Percentiles rank a stretch among this genome's conserved stretches.
Conservation (phyloP, 208 protist genomes). For the Trypanosoma cruzi region DNA sequence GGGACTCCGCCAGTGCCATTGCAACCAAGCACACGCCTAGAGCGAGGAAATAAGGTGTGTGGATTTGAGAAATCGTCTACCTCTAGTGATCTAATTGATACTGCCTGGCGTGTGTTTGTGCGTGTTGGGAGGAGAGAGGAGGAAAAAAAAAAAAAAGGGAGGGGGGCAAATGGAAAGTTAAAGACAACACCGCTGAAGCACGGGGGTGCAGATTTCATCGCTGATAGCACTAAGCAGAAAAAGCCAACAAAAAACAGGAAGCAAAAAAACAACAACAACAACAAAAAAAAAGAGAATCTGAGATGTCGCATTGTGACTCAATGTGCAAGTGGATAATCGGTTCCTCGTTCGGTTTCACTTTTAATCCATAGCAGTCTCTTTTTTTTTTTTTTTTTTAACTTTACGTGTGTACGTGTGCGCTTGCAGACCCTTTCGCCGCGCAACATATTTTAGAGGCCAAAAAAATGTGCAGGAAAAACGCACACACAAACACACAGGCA, state of each 20-base stretch:
- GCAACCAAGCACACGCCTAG: neutral
- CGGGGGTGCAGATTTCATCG: neutral
- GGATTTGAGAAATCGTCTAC: neutral
- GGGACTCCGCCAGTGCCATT: conserved; percentile 1
- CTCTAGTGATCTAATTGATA: neutral
- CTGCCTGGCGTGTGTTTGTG: neutral
- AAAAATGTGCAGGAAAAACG: neutral
- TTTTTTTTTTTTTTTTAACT: conserved; percentile 21
- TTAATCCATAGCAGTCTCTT: neutral
- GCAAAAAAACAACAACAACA: too few relatives aligned
- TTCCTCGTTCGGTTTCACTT: neutral
- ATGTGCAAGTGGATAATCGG: neutral
- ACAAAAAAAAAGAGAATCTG: neutral
- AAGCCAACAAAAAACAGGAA: too few relatives aligned
- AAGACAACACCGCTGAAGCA: neutral
- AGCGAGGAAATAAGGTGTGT: too few relatives aligned
- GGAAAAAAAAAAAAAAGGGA: conserved; percentile 9
- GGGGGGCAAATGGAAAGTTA: neutral
- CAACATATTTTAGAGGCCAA: conserved; percentile 2
- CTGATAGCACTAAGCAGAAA: too few relatives aligned
- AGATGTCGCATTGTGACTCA: neutral
- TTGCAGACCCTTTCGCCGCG: neutral
- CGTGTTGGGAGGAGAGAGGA: neutral
- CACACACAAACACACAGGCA: conserved; percentile 9
- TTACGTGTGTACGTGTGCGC: neutral